Evolutionary conservation across 139 green algal genomes (phyloP).

Genomic region (Picochlorum sp.): DNA sequence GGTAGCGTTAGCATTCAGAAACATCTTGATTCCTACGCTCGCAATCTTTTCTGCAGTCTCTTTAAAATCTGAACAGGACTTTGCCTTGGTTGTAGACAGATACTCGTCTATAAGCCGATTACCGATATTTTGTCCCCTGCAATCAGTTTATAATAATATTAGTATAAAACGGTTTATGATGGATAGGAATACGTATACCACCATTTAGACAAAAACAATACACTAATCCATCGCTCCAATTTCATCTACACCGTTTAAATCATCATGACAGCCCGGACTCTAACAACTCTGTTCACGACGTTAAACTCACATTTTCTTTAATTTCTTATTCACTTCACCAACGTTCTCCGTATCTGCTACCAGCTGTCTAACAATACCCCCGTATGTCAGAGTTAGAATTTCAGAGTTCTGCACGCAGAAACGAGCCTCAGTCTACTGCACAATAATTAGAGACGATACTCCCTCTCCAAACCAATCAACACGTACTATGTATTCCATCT

Average conservation of each 20-base stretch:
- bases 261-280: too few species aligned
- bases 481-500: neutral
- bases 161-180: too few species aligned
- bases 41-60: constrained; percentile 72
- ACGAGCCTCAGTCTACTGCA: too few species aligned
- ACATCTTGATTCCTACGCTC: constrained; percentile 74
- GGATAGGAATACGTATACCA: too few species aligned
- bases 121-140: constrained; percentile 90
- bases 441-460: too few species aligned
- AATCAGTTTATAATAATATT: too few species aligned
- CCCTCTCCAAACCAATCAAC: too few species aligned
- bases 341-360: constrained; percentile 87
- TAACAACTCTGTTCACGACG: neutral
- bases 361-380: constrained; percentile 90
- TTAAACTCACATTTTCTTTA: constrained; percentile 77
- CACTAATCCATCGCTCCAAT: too few species aligned
- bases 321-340: constrained; percentile 91
- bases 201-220: too few species aligned
- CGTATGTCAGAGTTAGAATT: constrained; percentile 95
- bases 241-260: too few species aligned
- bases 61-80: constrained; percentile 64
- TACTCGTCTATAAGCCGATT: constrained; percentile 92
- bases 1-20: constrained; percentile 66
- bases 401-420: constrained; percentile 69
- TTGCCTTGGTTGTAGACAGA: constrained; percentile 69